phyloP scores from a whole-genome alignment of 106 monocot genomes.

The Dioscorea zingiberensis region DNA sequence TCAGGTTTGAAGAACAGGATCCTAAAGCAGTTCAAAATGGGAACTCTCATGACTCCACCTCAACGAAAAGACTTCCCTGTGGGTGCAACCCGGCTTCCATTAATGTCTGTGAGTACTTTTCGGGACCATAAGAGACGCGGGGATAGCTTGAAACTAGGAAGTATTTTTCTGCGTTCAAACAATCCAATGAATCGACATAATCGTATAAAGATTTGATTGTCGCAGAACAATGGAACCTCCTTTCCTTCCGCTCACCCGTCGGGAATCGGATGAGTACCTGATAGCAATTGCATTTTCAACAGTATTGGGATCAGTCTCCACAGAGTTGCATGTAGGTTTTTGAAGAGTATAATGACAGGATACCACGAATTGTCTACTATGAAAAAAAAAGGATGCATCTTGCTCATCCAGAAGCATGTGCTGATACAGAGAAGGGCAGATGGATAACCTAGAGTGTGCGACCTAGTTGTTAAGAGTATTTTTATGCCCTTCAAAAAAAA shows the following conservation, averaged over 20 bases:
- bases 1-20: no score
- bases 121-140: conserved; percentile 53
- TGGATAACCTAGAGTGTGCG: no score
- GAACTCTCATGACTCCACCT: conserved; percentile 21
- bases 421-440: no score
- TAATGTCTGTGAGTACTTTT: conserved; percentile 52
- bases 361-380: no score
- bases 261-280: conserved; percentile 81
- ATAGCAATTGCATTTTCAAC: not conserved
- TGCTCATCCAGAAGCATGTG: no score
- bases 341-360: no score
- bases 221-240: conserved; percentile 61
- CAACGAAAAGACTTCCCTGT: conserved; percentile 30
- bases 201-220: conserved; percentile 55
- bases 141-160: conserved; percentile 72
- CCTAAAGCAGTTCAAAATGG: no score
- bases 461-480: no score
- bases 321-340: no score
- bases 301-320: not conserved
- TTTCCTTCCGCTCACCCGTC: conserved; percentile 72
- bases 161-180: conserved; percentile 63
- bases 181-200: conserved; percentile 77
- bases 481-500: no score
- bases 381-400: no score
- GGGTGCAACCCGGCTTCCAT: conserved; percentile 57